Evolutionary conservation across 805 yeast genomes (phyloP).

Genomic region (Candida golubevii): DNA sequence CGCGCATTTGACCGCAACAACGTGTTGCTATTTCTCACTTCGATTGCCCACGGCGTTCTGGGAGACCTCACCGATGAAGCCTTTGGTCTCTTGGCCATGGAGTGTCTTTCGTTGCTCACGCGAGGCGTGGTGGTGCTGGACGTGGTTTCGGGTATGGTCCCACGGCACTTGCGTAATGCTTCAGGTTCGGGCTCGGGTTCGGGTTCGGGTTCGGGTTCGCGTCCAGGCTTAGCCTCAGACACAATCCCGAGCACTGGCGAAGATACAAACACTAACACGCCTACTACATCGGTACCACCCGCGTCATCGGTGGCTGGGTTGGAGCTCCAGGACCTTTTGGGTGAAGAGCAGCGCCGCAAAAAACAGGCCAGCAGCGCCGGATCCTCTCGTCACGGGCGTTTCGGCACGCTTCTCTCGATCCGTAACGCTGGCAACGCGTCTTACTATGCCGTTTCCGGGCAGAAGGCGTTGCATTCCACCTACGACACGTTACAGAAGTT

Average conservation of each 20-base stretch:
- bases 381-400: slow-evolving; percentile 80
- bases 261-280: no score
- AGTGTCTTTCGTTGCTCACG: slow-evolving; percentile 60
- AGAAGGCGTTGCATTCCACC: slow-evolving; percentile 51
- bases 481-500: slow-evolving; percentile 56
- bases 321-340: slow-evolving; percentile 49
- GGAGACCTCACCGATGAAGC: slow-evolving; percentile 57
- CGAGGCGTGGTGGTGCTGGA: slow-evolving; percentile 41
- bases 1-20: slow-evolving; percentile 60
- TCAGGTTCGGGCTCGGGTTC: no score
- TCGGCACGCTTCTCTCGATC: slow-evolving; percentile 80
- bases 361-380: slow-evolving; percentile 45
- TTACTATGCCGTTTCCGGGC: slow-evolving; percentile 67
- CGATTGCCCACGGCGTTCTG: slow-evolving; percentile 63
- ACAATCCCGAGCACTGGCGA: no score
- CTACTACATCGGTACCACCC: slow-evolving; percentile 14
- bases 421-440: slow-evolving; percentile 54
- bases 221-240: not conserved
- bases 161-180: no score
- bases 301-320: slow-evolving; percentile 32
- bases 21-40: slow-evolving; percentile 68
- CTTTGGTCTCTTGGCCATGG: slow-evolving; percentile 62
- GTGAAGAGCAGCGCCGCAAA: slow-evolving; percentile 55
- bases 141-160: not conserved
- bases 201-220: not conserved